These are phyloP conservation scores for Volvox carteri DNA, from an alignment of 163 green algal genomes.

Conservation along the genomic window DNA sequence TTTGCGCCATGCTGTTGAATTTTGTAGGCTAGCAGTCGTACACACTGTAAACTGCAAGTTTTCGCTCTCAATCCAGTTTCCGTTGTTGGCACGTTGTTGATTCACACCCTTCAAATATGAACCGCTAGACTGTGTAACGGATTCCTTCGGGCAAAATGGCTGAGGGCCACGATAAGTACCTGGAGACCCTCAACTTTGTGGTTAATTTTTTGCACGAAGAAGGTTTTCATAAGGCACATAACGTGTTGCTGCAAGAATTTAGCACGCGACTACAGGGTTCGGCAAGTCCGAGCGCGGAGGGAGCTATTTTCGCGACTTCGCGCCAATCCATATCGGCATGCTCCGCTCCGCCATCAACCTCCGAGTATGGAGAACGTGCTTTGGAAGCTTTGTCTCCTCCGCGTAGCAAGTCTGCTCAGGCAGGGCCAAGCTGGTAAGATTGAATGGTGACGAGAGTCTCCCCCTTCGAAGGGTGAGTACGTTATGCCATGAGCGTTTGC, in stretches of 20 bases:
- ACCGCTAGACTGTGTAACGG: background rate
- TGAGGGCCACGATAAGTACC: slow-evolving; percentile 43
- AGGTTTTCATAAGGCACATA: slow-evolving; percentile 53
- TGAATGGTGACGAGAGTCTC: background rate
- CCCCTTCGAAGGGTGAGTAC: background rate
- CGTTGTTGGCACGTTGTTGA: background rate
- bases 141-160: slow-evolving; percentile 22
- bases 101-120: slow-evolving; percentile 4
- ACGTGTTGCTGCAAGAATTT: slow-evolving; percentile 40
- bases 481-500: background rate
- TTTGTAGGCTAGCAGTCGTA: background rate
- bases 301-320: slow-evolving; percentile 39
- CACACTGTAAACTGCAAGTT: background rate
- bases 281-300: slow-evolving; percentile 22
- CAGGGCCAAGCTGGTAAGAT: slow-evolving; percentile 43
- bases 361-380: slow-evolving; percentile 40
- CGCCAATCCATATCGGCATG: slow-evolving; percentile 24
- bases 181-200: slow-evolving; percentile 54
- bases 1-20: background rate
- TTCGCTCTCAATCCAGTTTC: background rate
- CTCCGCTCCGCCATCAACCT: slow-evolving; percentile 30
- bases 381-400: slow-evolving; percentile 27
- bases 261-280: slow-evolving; percentile 26
- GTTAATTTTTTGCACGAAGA: slow-evolving; percentile 52
- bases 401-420: slow-evolving; percentile 51